phyloP scores from a whole-genome alignment of 345 rosid species.

The Trapa incisa region DNA sequence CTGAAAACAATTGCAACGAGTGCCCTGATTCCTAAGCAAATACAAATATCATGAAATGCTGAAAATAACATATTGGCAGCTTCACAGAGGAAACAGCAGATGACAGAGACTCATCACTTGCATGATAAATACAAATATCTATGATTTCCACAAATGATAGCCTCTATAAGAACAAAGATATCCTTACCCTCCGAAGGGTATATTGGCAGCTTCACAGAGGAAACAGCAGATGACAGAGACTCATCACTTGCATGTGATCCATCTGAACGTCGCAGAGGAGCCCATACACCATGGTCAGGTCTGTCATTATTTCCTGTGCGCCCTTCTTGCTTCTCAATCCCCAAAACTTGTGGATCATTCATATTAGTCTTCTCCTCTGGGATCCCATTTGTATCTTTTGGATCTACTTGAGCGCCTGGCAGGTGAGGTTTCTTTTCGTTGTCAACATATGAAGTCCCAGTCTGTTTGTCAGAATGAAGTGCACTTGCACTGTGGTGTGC shows the following conservation, averaged over 20 bases:
- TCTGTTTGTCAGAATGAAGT: constrained; percentile 29
- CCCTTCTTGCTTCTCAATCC: constrained; percentile 34
- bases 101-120: constrained; percentile 40
- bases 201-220: constrained; percentile 13
- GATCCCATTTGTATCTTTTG: constrained; percentile 28
- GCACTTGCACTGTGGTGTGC: not conserved
- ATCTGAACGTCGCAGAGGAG: constrained; percentile 39
- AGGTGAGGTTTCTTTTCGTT: constrained; percentile 35
- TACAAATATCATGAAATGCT: too few species aligned
- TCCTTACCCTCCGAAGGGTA: constrained; percentile 24
- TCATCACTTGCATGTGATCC: constrained; percentile 52
- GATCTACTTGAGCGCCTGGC: constrained; percentile 18
- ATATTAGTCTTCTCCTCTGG: constrained; percentile 25
- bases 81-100: constrained; percentile 19
- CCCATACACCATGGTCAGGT: constrained; percentile 47
- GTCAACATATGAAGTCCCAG: constrained; percentile 21
- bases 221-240: constrained; percentile 24
- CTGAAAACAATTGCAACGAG: not conserved
- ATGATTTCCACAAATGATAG: not conserved
- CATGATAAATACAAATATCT: too few species aligned
- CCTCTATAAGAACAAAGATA: not conserved
- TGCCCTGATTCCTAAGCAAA: too few species aligned
- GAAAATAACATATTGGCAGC: not conserved
- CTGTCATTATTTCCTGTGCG: constrained; percentile 44
- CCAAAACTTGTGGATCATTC: constrained; percentile 21